Base-by-base conservation (phyloP, 1,284 basidiomycete genomes). In the Erythrobasidium hasegawianum region DNA sequence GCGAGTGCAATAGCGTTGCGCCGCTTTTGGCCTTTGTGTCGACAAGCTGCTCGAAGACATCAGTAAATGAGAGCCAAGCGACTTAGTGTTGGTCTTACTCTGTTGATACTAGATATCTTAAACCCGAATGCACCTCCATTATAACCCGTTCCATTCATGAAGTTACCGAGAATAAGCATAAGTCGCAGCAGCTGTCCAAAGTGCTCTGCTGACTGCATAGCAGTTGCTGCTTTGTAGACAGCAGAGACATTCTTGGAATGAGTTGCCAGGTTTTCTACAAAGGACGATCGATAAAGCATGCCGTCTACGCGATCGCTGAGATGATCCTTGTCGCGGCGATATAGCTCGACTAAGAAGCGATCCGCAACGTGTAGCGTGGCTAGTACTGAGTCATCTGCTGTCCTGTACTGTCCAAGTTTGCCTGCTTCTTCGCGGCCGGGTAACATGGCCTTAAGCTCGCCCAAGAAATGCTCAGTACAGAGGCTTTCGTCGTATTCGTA, bases 51-150 rank as follows among this genome's bases (percentile, higher is more conserved):
- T 53, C 13, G 11, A 43, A 33, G 13, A 29, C 3, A 26, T 39
- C 13, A 67, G 65, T 13, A 45, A 40, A 16, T 33, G 43, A 43
- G 8, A 29, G 27, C 20, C 41, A 20, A 64, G 24, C 11, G 27
- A 22, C 1, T 43, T 43, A 22, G 56, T 1, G 18, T n/a, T 27
- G 26, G 1, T 73, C 75, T 40, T 72, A 87, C 89, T 83, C 93
- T 94, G 81, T 98, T 98, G 80, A 98, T 96, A 77, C 92, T 96
- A 78, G 90, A 92, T 68, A 97, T 87, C 75, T 90, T 87, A 84
- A 98, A 98, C 64, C 95, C 95, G 74, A 92, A 96, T 0, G 96
- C 96, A 27, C 94, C 95, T 69, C 95, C 95, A 76, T 97, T 97
- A 74, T 93, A 85, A 69, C 94, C 93, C 47, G 91, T 90, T 24